phyloP scores from a whole-genome alignment of 2,329 filamentous ascomycete species.

The Zymoseptoria ardabiliae region DNA sequence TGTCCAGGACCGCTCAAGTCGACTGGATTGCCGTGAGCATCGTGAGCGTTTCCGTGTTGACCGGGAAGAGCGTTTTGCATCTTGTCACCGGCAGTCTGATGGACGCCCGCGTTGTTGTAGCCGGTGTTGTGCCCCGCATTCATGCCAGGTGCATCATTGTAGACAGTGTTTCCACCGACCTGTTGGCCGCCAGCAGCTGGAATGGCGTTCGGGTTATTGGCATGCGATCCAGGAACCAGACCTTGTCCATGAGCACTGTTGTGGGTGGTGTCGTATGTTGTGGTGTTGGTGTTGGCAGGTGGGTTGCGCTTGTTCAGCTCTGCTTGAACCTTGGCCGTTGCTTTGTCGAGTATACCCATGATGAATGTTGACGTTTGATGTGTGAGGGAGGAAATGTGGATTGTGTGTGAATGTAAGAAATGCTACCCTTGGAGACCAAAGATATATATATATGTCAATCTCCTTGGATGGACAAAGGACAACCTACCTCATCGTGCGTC shows the following conservation, averaged over 20 bases:
- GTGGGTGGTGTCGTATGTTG: background rate
- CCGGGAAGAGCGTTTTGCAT: constrained; percentile 5
- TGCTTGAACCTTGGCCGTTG: background rate
- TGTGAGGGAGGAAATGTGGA: background rate
- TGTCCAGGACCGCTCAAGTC: background rate
- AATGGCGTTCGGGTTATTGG: constrained; percentile 22
- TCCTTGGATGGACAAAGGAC: background rate
- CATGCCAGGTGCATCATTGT: background rate
- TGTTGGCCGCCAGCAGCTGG: constrained; percentile 23
- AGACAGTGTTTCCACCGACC: constrained; percentile 10
- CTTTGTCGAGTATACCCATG: background rate
- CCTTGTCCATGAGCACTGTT: constrained; percentile 1
- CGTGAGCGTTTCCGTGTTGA: constrained; percentile 7
- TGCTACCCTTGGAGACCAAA: background rate
- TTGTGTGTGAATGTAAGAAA: background rate
- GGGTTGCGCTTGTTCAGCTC: background rate
- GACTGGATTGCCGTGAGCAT: constrained; percentile 6
- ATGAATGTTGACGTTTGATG: background rate
- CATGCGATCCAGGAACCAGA: constrained; percentile 11
- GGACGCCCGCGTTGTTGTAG: constrained; percentile 4
- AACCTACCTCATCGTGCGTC: background rate
- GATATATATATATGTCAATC: background rate
- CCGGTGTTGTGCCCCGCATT: constrained; percentile 2
- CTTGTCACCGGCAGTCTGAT: constrained; percentile 5
- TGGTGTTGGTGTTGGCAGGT: background rate